Evolutionary conservation across 176 grass and related monocot species (phyloP), one percentile per base, ranked within the genome.

Genomic region (Rhipidocladum racemiflorum): DNA sequence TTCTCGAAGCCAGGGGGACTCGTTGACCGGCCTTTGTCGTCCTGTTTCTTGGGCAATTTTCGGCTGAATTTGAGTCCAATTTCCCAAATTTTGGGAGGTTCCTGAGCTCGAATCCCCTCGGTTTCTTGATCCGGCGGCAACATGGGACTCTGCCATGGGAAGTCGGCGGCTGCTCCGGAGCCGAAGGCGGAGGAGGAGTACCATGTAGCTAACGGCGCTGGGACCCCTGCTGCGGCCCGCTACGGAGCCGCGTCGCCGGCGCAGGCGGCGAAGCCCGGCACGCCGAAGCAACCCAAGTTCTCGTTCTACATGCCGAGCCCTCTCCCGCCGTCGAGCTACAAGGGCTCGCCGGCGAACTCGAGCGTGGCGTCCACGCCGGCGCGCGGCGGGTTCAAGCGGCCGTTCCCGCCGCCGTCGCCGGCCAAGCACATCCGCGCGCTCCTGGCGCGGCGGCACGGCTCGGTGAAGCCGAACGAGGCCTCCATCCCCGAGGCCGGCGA

Each of bases 341-440:
- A 93, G 87, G 81, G 87, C 82, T 99, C 97, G 65, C 97, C 97
- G 60, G 90, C 91, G 20, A 99, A 99, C 92, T 96, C 97, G 70
- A 98, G 90, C 73, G 82, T 93, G 43, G 89, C 83, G 57, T 89
- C 93, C 24, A 93, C 97, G 4, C 97, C 97, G 76, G 88, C 90
- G 17, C 88, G 93, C 35, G 86, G 83, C 29, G 79, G 90, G 20
- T 87, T 99, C 82, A 99, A 99, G 89, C 89, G 91, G 54, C 97
- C 93, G 17, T 99, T 99, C 85, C 93, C 91, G 4, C 97, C 97
- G 20, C 93, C 93, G 27, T 99, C 97, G 7, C 97, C 97, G 18
- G 97, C 97, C 23, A 99, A 99, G 87, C 97, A 99, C 89, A 99
- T 96, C 72, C 94, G 84, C 87, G 97, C 97, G 40, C 85, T 99